Evolutionary conservation across 108 stramenopile species (phyloP).

Genomic region (Conticribra weissflogii): DNA sequence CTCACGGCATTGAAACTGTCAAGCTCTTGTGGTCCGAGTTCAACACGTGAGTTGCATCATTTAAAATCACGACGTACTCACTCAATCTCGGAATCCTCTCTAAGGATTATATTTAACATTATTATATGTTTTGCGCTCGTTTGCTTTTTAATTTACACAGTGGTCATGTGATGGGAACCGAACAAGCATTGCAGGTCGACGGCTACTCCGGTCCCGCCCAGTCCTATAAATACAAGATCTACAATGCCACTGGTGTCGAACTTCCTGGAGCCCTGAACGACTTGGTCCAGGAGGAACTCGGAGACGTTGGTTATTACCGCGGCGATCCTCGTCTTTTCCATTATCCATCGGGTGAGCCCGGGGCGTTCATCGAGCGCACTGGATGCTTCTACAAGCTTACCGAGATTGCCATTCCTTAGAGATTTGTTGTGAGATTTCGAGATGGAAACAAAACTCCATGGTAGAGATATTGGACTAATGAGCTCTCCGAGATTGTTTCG

Average conservation of each 20-base stretch:
- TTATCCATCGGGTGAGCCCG: conserved; percentile 10
- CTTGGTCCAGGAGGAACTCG: conserved; percentile 7
- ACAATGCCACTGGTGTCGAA: too few species aligned
- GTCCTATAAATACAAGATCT: neutral
- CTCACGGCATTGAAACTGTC: neutral
- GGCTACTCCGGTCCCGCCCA: neutral
- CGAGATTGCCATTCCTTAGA: conserved; percentile 1
- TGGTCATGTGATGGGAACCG: neutral
- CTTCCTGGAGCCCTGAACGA: too few species aligned
- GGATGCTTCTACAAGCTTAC: conserved; percentile 15
- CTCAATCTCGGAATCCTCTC: neutral
- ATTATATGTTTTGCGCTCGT: neutral
- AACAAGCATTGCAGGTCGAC: neutral
- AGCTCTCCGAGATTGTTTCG: too few species aligned
- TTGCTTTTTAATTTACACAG: neutral
- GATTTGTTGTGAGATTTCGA: too few species aligned
- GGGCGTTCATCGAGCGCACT: conserved; percentile 19
- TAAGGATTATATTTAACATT: neutral
- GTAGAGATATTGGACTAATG: too few species aligned
- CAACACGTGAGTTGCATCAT: neutral
- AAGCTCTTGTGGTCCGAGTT: conserved; percentile 13
- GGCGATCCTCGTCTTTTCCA: conserved; percentile 24
- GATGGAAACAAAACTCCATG: too few species aligned
- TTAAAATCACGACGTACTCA: too few species aligned
- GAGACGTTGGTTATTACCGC: conserved; percentile 4